These are phyloP conservation scores for Ustilago curta DNA, from an alignment of 1,284 basidiomycete genomes.

Conservation along the genomic window DNA sequence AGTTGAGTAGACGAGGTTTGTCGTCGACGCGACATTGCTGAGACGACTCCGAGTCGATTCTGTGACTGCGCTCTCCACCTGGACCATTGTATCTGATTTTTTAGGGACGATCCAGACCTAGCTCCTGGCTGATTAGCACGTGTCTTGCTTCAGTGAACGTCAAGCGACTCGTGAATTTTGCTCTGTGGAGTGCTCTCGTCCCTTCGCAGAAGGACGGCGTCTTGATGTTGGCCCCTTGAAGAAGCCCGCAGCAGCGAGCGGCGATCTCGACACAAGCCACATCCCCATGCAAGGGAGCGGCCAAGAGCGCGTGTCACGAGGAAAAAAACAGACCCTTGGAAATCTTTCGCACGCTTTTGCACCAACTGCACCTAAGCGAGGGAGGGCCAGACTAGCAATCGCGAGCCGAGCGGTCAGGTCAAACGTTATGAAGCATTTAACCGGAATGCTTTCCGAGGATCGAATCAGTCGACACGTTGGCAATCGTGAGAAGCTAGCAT, in stretches of 20 bases:
- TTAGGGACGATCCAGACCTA: too few species aligned
- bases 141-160: too few species aligned
- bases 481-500: too few species aligned
- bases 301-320: not conserved
- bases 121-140: too few species aligned
- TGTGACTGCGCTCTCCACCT: too few species aligned
- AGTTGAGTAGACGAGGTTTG: not conserved
- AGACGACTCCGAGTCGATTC: too few species aligned
- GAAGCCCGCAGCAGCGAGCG: conserved; percentile 2
- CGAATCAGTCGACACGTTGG: too few species aligned
- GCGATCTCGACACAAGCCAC: not conserved
- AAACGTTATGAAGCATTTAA: not conserved
- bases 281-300: not conserved
- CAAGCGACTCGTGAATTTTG: too few species aligned
- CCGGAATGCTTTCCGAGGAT: too few species aligned
- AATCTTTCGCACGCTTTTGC: not conserved
- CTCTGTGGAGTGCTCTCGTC: too few species aligned
- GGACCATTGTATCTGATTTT: too few species aligned
- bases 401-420: conserved; percentile 3
- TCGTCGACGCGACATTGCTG: too few species aligned
- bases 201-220: not conserved
- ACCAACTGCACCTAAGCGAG: not conserved
- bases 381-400: not conserved
- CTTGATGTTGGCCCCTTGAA: not conserved
- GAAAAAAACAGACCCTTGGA: not conserved